A percentile compares a stretch with the other conserved stretches of the same genome.
phyloP scores from a whole-genome alignment of 805 yeast species.

The Kuraishia borneana region DNA sequence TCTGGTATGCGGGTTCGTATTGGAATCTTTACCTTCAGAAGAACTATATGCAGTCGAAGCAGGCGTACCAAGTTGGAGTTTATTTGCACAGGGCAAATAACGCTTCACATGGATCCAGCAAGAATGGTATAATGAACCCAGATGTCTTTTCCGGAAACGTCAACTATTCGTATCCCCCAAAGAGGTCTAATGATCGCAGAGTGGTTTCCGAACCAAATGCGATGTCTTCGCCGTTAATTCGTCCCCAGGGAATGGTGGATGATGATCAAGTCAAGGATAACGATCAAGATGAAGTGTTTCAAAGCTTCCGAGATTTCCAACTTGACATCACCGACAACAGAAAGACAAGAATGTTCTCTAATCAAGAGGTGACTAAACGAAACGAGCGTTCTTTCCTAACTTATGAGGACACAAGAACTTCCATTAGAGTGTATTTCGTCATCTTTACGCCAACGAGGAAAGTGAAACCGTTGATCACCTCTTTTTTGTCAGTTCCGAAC shows the following conservation, averaged over 20 bases:
- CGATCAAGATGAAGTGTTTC: not conserved
- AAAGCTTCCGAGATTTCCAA: not conserved
- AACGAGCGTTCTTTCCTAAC: slow-evolving; percentile 18
- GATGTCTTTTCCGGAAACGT: slow-evolving; percentile 20
- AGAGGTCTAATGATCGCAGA: slow-evolving; percentile 3
- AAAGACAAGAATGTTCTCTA: not conserved
- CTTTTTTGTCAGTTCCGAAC: slow-evolving; percentile 46
- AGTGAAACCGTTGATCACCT: slow-evolving; percentile 31
- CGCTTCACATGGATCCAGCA: slow-evolving; percentile 21
- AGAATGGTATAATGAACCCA: slow-evolving; percentile 26
- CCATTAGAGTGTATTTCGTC: slow-evolving; percentile 37
- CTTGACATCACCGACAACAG: not conserved
- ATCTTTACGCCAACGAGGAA: slow-evolving; percentile 43
- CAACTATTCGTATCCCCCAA: slow-evolving; percentile 13
- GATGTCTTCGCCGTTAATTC: not conserved
- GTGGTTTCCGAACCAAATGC: not conserved
- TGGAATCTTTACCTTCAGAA: slow-evolving; percentile 49
- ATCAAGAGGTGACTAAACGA: too few species aligned
- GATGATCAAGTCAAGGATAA: not conserved
- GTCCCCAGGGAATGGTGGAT: slow-evolving; percentile 1
- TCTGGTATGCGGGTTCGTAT: slow-evolving; percentile 53
- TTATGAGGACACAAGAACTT: slow-evolving; percentile 35
- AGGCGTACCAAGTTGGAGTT: slow-evolving; percentile 41
- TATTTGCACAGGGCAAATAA: slow-evolving; percentile 38
- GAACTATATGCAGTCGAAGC: slow-evolving; percentile 23